These are phyloP conservation scores for Hypholoma sublateritium DNA, from an alignment of 768 basidiomycete genomes.

Conservation along the genomic window DNA sequence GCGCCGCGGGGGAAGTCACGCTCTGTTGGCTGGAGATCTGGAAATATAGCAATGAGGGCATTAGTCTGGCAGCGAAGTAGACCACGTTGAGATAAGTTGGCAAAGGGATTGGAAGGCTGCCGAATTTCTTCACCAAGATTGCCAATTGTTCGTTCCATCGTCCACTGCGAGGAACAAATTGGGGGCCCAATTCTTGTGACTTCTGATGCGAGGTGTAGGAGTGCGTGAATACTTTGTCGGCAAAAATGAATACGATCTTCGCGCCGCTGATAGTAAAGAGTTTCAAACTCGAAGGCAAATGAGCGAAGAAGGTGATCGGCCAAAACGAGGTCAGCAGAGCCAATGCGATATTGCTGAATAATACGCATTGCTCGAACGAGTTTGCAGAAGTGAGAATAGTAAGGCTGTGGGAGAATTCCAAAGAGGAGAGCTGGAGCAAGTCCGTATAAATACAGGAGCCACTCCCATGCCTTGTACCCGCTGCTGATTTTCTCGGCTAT, in stretches of 20 bases:
- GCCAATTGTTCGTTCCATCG: constrained; percentile 12
- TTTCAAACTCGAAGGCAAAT: constrained; percentile 30
- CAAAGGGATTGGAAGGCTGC: constrained; percentile 10
- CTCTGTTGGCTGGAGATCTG: constrained; percentile 1
- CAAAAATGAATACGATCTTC: constrained; percentile 30
- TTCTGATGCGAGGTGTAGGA: constrained; percentile 28
- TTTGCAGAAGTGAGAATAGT: constrained; percentile 31
- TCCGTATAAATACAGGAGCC: constrained; percentile 25
- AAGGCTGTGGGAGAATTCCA: constrained; percentile 22
- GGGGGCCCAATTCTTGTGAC: constrained; percentile 20
- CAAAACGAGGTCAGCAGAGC: too few relatives aligned
- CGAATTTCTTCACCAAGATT: constrained; percentile 11
- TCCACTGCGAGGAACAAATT: constrained; percentile 4
- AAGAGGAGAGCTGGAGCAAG: constrained; percentile 28
- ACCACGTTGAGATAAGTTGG: constrained; percentile 9
- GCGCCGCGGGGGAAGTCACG: constrained; percentile 5
- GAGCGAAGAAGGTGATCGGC: too few relatives aligned
- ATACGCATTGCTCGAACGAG: constrained; percentile 13
- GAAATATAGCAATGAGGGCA: constrained; percentile 8
- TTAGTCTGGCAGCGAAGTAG: constrained; percentile 9
- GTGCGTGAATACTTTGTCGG: constrained; percentile 29
- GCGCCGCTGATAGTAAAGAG: constrained; percentile 29
- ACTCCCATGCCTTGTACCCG: constrained; percentile 30
- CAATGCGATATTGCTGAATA: too few relatives aligned
- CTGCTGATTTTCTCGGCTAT: constrained; percentile 6